Conservation (phyloP, 495 filamentous ascomycete genomes). For the Bombardia bombarda region DNA sequence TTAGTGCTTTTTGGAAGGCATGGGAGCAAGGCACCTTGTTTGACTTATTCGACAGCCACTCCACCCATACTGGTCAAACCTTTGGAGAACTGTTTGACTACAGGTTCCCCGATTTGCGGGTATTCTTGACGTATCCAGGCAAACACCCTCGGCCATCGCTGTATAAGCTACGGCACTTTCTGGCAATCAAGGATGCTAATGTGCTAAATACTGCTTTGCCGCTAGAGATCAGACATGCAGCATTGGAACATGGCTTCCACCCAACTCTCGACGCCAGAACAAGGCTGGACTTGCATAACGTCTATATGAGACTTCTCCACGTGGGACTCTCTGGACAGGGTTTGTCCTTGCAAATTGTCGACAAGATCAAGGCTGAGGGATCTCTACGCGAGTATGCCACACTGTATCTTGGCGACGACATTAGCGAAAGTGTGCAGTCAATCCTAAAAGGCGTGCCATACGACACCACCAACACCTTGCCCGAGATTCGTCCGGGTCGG, state of each 20-base stretch:
- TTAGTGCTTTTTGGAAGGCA: neutral
- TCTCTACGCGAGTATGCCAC: no score
- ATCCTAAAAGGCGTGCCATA: no score
- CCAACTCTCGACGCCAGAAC: neutral
- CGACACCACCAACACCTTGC: no score
- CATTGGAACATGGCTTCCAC: slow-evolving; percentile 1
- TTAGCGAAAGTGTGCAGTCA: no score
- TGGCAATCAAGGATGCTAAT: slow-evolving; percentile 1
- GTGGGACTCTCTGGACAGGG: no score
- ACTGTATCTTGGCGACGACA: no score
- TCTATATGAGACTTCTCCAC: slow-evolving; percentile 1
- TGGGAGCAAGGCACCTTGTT: slow-evolving; percentile 1
- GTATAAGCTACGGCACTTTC: neutral
- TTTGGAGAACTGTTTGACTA: neutral
- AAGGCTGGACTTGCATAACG: neutral
- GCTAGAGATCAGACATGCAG: neutral
- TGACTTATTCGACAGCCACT: slow-evolving; percentile 1
- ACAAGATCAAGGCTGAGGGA: no score
- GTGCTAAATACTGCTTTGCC: neutral
- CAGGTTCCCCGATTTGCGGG: neutral
- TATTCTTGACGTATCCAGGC: slow-evolving; percentile 1
- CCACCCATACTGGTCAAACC: neutral
- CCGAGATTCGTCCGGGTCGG: no score
- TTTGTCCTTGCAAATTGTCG: no score
- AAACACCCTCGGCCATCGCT: neutral